Base-by-base conservation (phyloP, 768 basidiomycete genomes). In the Fistulinella prunicolor region DNA sequence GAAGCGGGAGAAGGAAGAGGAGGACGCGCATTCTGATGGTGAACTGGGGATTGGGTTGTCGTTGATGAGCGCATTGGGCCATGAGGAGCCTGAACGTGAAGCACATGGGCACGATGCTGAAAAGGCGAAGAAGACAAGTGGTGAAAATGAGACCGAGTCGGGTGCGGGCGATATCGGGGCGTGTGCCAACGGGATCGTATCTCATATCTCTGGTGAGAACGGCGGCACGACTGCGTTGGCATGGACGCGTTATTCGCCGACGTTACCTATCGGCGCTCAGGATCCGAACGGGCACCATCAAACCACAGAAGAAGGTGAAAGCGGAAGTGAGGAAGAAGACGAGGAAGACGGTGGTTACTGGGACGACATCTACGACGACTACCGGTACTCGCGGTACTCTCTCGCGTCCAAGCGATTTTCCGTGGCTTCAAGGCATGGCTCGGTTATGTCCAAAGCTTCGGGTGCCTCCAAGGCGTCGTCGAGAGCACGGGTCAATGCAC, bases 351-450 rank as follows among this genome's bases (percentile, higher is more conserved):
- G 65, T 9, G 66, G 52, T 36, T 69, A 83, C 45, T 87, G 85
- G 80, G 86, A 88, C 44, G 85, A 88, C 54, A 88, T 90, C 42
- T 90, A 90, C 53, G 88, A 90, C 62, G 79, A 87, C 51, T 90
- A 90, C 60, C 76, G 84, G 20, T 88, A 88, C 53, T 86, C 85
- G 17, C 70, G 82, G 6, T 75, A 73, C 44, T 86, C 83, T 0
- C 69, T 80, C 46, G 72, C 71, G 1, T 71, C 71, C 41, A 61
- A 59, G 47, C 55, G 58, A 20, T 48, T 56, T 26, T 58, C 56
- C 0, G 19, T 1, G 3, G 10, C 42, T 20, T 72, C 72, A 32
- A 72, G 48, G 26, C 49, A 44, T 4, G 20, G 43, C 35, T 66
- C 64, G 2, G 13, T 44, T 32, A 6, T 39, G 13, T 64, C 64